These are phyloP conservation scores for Elsinoe necatrix DNA, from an alignment of 2,329 filamentous ascomycete genomes.

Conservation along the genomic window DNA sequence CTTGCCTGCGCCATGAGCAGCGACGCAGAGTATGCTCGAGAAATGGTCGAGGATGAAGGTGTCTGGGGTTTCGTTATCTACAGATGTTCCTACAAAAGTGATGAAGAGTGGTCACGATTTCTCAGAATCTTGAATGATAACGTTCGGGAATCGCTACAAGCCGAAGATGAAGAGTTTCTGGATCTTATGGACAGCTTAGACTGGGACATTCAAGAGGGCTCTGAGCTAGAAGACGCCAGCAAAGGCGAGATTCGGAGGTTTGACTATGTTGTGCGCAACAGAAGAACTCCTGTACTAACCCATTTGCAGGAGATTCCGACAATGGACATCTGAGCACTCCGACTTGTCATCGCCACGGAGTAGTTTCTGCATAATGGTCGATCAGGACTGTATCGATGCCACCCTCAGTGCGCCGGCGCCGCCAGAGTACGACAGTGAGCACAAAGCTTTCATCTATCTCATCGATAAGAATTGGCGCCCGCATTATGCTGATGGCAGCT, in stretches of 20 bases:
- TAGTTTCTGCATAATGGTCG: conserved; percentile 1
- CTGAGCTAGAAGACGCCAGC: not conserved
- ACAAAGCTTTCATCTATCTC: not conserved
- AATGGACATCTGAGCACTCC: not conserved
- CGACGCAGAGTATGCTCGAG: conserved; percentile 5
- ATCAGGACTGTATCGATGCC: conserved; percentile 1
- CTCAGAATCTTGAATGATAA: not conserved
- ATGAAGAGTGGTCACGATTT: not conserved
- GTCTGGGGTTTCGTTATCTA: not conserved
- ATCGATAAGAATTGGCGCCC: conserved; percentile 1
- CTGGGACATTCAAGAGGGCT: not conserved
- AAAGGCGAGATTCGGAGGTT: not conserved
- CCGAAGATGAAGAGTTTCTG: not conserved
- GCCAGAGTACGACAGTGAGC: not conserved
- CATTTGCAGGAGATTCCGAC: not conserved
- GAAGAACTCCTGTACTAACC: not conserved
- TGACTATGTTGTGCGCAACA: not conserved
- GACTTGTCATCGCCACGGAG: not conserved
- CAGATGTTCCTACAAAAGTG: not conserved
- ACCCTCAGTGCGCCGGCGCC: not conserved
- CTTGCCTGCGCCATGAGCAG: not conserved
- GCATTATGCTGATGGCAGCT: not conserved
- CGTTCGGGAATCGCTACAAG: not conserved
- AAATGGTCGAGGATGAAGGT: not conserved
- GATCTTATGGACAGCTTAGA: not conserved